These are phyloP conservation scores for Przewalskia tangutica DNA, from an alignment of 257 asterid species.

Conservation along the genomic window DNA sequence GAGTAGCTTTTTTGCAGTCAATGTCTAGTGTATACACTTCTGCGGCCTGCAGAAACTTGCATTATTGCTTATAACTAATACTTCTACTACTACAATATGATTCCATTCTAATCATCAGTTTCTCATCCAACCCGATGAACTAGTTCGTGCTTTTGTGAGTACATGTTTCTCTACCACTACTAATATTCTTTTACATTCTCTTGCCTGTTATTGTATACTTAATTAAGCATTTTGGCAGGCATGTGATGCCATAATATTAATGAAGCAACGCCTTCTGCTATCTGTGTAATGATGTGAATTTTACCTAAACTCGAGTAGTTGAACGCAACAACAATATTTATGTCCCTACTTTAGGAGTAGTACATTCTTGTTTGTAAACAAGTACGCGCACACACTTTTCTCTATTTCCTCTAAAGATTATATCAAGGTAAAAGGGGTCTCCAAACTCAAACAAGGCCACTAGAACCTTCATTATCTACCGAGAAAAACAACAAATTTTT, in stretches of 20 bases:
- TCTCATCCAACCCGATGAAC: background rate
- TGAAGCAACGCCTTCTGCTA: background rate
- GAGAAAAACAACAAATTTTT: background rate
- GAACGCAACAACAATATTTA: background rate
- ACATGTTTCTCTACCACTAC: background rate
- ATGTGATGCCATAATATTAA: background rate
- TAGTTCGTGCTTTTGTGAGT: background rate
- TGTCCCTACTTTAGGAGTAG: background rate
- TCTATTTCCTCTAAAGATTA: background rate
- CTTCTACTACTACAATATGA: background rate
- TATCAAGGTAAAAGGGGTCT: background rate
- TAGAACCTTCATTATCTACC: background rate
- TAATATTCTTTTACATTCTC: background rate
- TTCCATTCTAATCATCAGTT: background rate
- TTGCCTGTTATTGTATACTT: background rate
- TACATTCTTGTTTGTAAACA: background rate
- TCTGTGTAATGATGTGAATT: background rate
- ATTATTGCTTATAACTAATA: background rate
- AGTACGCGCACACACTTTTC: background rate
- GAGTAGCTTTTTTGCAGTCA: too few species aligned
- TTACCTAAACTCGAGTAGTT: background rate
- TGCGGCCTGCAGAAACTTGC: background rate
- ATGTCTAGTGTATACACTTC: too few species aligned
- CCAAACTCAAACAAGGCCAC: background rate
- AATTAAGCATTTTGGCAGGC: background rate